phyloP scores from a whole-genome alignment of 805 yeast species.

The Ogataea neopini region DNA sequence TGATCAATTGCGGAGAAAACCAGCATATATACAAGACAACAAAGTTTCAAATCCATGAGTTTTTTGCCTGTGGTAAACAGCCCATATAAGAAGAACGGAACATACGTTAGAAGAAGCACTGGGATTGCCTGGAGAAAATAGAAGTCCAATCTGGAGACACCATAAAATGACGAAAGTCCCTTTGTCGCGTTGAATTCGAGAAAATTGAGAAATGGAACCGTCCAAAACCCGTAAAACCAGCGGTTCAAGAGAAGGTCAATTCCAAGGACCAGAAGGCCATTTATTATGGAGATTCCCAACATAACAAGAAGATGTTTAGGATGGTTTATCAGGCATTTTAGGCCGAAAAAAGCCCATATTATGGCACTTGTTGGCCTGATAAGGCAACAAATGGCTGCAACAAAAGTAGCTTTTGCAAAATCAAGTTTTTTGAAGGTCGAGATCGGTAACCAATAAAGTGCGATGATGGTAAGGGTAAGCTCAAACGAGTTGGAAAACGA shows the following conservation, averaged over 20 bases:
- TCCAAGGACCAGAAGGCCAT: constrained; percentile 28
- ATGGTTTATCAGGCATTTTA: constrained; percentile 24
- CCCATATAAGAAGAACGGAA: constrained; percentile 62
- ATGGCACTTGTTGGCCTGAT: constrained; percentile 84
- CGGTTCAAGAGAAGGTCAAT: constrained; percentile 53
- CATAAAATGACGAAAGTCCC: constrained; percentile 79
- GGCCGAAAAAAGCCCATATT: constrained; percentile 71
- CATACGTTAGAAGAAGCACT: constrained; percentile 59
- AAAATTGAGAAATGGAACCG: constrained; percentile 69
- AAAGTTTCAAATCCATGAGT: constrained; percentile 27
- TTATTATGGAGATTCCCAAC: constrained; percentile 7
- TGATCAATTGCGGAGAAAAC: constrained; percentile 71
- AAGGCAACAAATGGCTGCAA: constrained; percentile 65
- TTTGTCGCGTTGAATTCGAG: constrained; percentile 75
- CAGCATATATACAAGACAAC: constrained; percentile 43
- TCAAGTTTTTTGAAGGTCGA: not conserved
- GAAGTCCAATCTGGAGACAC: constrained; percentile 81
- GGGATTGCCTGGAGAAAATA: constrained; percentile 85
- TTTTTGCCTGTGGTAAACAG: constrained; percentile 13
- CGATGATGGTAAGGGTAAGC: constrained; percentile 64
- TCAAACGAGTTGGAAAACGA: constrained; percentile 87
- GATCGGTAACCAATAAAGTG: constrained; percentile 64
- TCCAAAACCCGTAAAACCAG: constrained; percentile 54
- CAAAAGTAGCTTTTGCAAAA: constrained; percentile 30
- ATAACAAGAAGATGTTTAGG: constrained; percentile 8